A percentile compares a stretch with the other conserved stretches of the same genome.
These are phyloP conservation scores for Rosa chinensis DNA, from an alignment of 306 rosid species.

Conservation along the genomic window DNA sequence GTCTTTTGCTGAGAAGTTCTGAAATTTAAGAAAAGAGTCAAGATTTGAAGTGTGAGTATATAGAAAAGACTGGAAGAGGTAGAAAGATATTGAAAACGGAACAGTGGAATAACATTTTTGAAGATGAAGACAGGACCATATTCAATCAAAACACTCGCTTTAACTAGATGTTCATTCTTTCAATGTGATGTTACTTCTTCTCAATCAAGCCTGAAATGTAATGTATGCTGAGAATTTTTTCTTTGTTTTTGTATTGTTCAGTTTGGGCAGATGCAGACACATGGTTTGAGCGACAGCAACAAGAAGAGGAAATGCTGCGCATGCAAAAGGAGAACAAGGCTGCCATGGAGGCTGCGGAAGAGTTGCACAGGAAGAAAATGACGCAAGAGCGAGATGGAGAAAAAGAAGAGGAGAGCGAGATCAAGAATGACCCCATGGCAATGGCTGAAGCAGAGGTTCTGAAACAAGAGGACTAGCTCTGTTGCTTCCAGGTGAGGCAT, in stretches of 20 bases:
- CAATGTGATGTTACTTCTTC: background rate
- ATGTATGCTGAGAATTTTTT: background rate
- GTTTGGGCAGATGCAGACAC: conserved; percentile 99
- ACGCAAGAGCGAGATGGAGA: conserved; percentile 82
- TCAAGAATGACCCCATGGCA: conserved; percentile 76
- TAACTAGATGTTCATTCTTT: background rate
- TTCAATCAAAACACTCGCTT: background rate
- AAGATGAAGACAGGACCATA: no score
- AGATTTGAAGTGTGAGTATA: background rate
- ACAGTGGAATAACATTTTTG: background rate
- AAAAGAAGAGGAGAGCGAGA: conserved; percentile 66
- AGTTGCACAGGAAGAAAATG: conserved; percentile 69
- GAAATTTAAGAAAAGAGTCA: background rate
- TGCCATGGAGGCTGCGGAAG: conserved; percentile 87
- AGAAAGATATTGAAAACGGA: no score
- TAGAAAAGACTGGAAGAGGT: background rate
- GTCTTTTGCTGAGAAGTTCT: background rate
- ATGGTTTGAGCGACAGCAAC: conserved; percentile 97
- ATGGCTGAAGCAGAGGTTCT: conserved; percentile 76
- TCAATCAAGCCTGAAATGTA: background rate
- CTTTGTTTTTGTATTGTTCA: conserved; percentile 21
- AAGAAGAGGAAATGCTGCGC: conserved; percentile 89
- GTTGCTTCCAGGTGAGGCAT: conserved; percentile 1
- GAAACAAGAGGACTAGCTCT: conserved; percentile 32
- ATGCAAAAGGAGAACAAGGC: conserved; percentile 82